Evolutionary conservation across 306 rosid species (phyloP), one percentile per base, ranked within the genome.

Genomic region (Benincasa hispida): DNA sequence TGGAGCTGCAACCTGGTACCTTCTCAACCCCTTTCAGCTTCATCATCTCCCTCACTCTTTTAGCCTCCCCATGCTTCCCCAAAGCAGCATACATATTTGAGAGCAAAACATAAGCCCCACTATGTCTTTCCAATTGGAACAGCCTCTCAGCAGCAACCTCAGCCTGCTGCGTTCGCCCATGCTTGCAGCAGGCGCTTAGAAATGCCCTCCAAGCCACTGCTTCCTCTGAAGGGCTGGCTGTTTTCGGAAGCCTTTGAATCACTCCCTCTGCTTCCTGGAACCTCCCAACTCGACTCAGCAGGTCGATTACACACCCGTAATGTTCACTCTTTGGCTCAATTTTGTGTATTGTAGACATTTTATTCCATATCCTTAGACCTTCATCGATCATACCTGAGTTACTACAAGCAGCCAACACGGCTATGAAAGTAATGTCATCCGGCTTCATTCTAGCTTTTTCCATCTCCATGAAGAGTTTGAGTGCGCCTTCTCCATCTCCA

Each of bases 141-240:
- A 88, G 87, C 60, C 85, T 83, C 66, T 84, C 82, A 59, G 90
- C 90, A 14, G 90, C 91, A 32, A 76, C 34, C 86, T 86, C 88
- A 5, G 93, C 93, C 22, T 87, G 61, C 67, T 81, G 84, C 73
- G 83, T 79, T 79, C 87, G 83, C 77, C 93, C 92, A 41, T 86
- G 87, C 25, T 84, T 90, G 68, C 88, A 88, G 58, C 97, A 87
- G 47, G 92, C 92, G 78, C 91, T 87, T 22, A 92, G 80, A 85
- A 90, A 90, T 41, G 98, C 92, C 62, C 94, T 86, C 98, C 96
- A 90, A 81, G 92, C 91, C 72, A 84, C 79, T 73, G 89, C 87
- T 58, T 86, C 89, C 77, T 86, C 85, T 19, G 86, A 82, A 48
- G 67, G 76, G 41, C 73, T 83, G 69, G 79, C 69, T 47, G 91